Percentiles rank a stretch among this genome's conserved stretches.
phyloP scores from a whole-genome alignment of 208 protist genomes.

The Willaertia magna region DNA sequence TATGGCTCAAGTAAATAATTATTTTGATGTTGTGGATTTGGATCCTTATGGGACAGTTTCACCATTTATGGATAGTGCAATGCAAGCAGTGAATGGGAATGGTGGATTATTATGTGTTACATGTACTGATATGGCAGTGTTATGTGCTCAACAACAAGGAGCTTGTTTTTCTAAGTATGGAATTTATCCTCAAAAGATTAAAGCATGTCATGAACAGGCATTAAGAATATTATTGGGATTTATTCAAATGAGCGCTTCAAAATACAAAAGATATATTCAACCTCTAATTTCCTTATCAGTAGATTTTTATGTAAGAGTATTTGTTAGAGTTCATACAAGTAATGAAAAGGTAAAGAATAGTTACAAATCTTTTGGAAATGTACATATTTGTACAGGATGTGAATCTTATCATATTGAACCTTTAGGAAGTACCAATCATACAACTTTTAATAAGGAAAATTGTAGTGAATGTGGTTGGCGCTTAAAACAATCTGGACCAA shows the following conservation, averaged over 20 bases:
- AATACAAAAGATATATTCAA: conserved; percentile 84
- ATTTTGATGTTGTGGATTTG: conserved; percentile 94
- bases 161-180: conserved; percentile 95
- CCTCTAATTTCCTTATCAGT: conserved; percentile 88
- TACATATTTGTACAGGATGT: conserved; percentile 87
- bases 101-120: conserved; percentile 94
- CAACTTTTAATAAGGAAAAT: not conserved
- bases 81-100: conserved; percentile 77
- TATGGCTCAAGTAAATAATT: conserved; percentile 39
- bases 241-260: conserved; percentile 52
- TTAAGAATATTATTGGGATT: not conserved
- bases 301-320: conserved; percentile 98
- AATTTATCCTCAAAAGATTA: conserved; percentile 57
- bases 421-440: conserved; percentile 40
- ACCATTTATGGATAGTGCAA: conserved; percentile 88
- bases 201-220: conserved; percentile 12
- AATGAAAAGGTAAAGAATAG: conserved; percentile 67
- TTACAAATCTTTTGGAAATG: conserved; percentile 62
- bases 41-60: conserved; percentile 96
- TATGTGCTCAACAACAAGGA: conserved; percentile 90
- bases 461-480: conserved; percentile 62
- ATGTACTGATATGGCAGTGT: conserved; percentile 92
- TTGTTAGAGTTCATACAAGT: conserved; percentile 87
- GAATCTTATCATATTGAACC: conserved; percentile 73
- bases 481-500: conserved; percentile 68